These are phyloP conservation scores for Craspedostauros australis DNA, from an alignment of 108 stramenopile species.

Conservation along the genomic window DNA sequence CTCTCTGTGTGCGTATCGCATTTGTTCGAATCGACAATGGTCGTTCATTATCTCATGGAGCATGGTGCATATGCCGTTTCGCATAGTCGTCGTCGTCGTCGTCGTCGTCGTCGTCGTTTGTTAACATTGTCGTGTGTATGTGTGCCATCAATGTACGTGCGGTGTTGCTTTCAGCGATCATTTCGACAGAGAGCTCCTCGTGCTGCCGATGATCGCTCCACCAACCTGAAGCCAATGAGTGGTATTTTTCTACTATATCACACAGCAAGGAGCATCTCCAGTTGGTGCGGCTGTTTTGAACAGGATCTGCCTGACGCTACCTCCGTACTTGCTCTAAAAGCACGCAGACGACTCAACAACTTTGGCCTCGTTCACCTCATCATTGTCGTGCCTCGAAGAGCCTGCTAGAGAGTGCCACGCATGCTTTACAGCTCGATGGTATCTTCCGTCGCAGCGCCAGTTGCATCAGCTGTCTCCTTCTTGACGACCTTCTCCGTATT, in stretches of 20 bases:
- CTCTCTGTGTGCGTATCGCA: neutral
- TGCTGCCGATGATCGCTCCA: no score
- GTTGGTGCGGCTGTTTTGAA: neutral
- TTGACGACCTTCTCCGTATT: neutral
- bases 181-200: no score
- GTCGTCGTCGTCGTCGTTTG: neutral
- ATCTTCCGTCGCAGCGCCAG: neutral
- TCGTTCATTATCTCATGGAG: neutral
- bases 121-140: no score
- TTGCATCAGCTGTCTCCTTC: neutral
- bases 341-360: neutral
- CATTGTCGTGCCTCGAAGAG: neutral
- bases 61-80: neutral
- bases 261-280: neutral
- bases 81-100: neutral
- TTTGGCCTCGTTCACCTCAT: neutral
- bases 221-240: no score
- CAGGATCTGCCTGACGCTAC: neutral
- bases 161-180: no score
- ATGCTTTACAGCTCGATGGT: conserved; percentile 5
- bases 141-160: no score
- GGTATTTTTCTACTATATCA: neutral
- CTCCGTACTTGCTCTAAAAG: neutral
- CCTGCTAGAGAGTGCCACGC: neutral
- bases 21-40: neutral